Base-by-base conservation (phyloP, 2,329 filamentous ascomycete genomes). In the Tolypocladium endophyticum region DNA sequence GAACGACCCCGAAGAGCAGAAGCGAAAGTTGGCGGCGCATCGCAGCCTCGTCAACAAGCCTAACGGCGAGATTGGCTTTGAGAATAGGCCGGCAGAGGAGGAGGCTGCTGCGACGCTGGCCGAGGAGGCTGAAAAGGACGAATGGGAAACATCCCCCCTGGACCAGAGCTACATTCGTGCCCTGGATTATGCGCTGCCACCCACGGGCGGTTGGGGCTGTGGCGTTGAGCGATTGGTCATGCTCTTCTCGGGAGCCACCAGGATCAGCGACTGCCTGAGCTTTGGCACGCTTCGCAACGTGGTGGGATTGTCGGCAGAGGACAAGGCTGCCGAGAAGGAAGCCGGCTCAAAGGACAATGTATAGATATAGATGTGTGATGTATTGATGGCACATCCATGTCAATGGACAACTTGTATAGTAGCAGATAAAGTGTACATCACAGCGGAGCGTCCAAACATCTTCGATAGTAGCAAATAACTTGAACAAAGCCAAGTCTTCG, bases 171-270 rank as follows among this genome's bases (percentile, higher is more conserved):
- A 96, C 69, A 77, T 97, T 55, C 83, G 87, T 65, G 90, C 90
- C 4, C 74, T 99, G 57, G 90, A 96, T 71, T 91, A 90, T 76
- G 94, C 91, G 0, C 76, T 99, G 61, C 94, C 94, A n/a, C 91
- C 94, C 0, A 99, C 94, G 0, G 94, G 93, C 0, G 94, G 94
- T 5, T 99, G 94, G 94, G 94, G 94, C 1, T 95, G 92, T 67
- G 94, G 94, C 1, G 79, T 99, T 50, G 94, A 99, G 74, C 81
- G 94, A 58, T 77, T 99, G 58, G 88, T 91, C 43, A 99, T 99
- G 94, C 76, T 97, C 56, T 90, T 97, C 68, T 85, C 88, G 1
- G 92, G 90, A 0, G 81, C 85, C 41, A 84, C 84, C 70, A 83
- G 88, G 66, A 97, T 99, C 68, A 85, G 84, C 45, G 92, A 97